Conservation (phyloP, 1,284 basidiomycete genomes). For the Cutaneotrichosporon sp. region DNA sequence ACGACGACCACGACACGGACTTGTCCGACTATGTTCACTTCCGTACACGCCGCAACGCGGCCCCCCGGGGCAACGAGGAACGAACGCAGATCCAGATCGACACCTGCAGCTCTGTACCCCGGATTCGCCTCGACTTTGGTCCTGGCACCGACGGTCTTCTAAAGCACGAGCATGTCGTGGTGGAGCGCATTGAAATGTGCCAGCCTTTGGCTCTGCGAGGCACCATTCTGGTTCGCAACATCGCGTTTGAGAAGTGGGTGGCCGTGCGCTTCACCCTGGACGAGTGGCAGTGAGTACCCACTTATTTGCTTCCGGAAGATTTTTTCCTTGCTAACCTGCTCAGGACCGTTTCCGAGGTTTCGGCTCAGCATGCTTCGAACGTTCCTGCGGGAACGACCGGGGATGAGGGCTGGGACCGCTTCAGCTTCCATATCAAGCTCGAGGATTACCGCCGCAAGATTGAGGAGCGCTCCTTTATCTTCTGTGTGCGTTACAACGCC, state of each 20-base stretch:
- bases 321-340: neutral
- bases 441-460: constrained; percentile 68
- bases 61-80: constrained; percentile 14
- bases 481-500: constrained; percentile 60
- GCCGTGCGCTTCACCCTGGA: constrained; percentile 55
- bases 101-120: constrained; percentile 36
- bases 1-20: constrained; percentile 46
- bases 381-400: constrained; percentile 44
- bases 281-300: constrained; percentile 52
- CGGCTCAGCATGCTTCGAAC: constrained; percentile 47
- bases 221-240: constrained; percentile 52
- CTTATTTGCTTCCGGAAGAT: neutral
- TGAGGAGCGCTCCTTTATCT: constrained; percentile 60
- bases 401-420: constrained; percentile 51
- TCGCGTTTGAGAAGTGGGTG: constrained; percentile 55
- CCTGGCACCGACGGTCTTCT: constrained; percentile 38
- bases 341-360: constrained; percentile 54
- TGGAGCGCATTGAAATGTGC: constrained; percentile 44
- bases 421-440: constrained; percentile 58
- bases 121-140: constrained; percentile 45
- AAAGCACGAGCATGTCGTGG: constrained; percentile 38
- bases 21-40: constrained; percentile 47
- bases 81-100: constrained; percentile 37
- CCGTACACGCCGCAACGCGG: constrained; percentile 39
- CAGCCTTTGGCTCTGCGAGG: constrained; percentile 46